Evolutionary conservation across 805 yeast species (phyloP), one percentile per base, ranked within the genome.

Genomic region (Starmerella bacillaris): DNA sequence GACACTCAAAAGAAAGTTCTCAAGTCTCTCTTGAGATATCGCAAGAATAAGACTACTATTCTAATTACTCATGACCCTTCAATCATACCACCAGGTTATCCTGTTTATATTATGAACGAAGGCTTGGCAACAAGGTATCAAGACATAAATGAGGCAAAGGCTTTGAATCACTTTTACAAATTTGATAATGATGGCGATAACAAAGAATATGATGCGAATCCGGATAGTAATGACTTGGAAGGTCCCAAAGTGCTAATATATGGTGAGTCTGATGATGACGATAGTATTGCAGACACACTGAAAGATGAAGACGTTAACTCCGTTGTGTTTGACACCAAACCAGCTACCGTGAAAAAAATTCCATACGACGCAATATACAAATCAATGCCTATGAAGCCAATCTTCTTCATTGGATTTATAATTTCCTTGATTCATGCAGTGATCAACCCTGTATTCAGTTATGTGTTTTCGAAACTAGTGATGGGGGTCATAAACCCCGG

Each of bases 401-500:
- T 41, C 4, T 33, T 71, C 1, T 9, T 51, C 1, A 1, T 65
- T 1, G 95, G 94, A 0, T 36, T 78, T 1, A 0, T 65, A 0
- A 44, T 65, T 4, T 61, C 83, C 0, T 41, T 73, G 0, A 31
- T 67, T 1, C 70, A 74, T 39, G 84, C 92, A 8, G 65, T 65
- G 1, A 54, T 69, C 1, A 74, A 71, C 39, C 95, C 96, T 0
- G 56, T 78, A 0, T 82, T 89, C 42, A 78, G 94, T 0, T 83
- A 56, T 50, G 67, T 77, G 19, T 71, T 84, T 42, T 70, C 95
- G 1, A 71, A 72, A 39, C 55, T 86, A 6, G 55, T 86, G 5
- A 54, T 65, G 18, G 76, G 74, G 11, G 68, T 80, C 47, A 62
- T 78, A 7, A 71, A 77, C 1, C 46, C 40, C 34, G 18, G 28